Evolutionary conservation across 1,284 basidiomycete species (phyloP).

Genomic region (Boletus nobilissimus): DNA sequence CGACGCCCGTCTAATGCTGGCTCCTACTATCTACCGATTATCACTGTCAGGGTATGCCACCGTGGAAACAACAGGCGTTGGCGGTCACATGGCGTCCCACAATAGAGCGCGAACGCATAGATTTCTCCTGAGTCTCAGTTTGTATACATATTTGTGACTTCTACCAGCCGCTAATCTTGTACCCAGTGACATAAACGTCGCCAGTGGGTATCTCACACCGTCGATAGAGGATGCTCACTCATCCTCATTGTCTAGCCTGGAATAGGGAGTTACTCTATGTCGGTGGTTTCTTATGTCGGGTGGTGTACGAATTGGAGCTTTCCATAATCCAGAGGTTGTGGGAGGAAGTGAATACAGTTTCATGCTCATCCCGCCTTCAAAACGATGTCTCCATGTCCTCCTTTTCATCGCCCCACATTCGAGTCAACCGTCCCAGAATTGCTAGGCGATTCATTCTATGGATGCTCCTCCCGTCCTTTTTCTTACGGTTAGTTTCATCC

Average conservation of each 20-base stretch:
- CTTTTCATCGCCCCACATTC: constrained; percentile 7
- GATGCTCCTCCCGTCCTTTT: constrained; percentile 9
- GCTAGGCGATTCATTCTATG: not conserved
- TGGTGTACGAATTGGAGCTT: constrained; percentile 8
- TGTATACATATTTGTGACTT: not conserved
- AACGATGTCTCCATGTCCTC: constrained; percentile 8
- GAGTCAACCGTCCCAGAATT: not conserved
- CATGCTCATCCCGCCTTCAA: not conserved
- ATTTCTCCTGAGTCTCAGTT: constrained; percentile 1
- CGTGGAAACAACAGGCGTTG: constrained; percentile 11
- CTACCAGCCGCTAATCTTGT: not conserved
- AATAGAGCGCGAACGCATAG: constrained; percentile 15
- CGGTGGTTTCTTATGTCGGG: constrained; percentile 8
- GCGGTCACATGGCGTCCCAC: constrained; percentile 18
- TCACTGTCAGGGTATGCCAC: too few relatives aligned
- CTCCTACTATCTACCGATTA: too few relatives aligned
- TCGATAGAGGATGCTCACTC: not conserved
- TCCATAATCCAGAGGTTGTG: not conserved
- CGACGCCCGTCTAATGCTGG: too few relatives aligned
- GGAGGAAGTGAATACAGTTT: not conserved
- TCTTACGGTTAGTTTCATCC: not conserved
- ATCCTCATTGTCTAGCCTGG: not conserved
- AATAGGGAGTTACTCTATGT: constrained; percentile 12
- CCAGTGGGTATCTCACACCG: not conserved
- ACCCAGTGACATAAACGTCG: not conserved